Percentiles rank a stretch among this genome's conserved stretches.
phyloP scores from a whole-genome alignment of 768 basidiomycete species.

The Filobasidium floriforme region DNA sequence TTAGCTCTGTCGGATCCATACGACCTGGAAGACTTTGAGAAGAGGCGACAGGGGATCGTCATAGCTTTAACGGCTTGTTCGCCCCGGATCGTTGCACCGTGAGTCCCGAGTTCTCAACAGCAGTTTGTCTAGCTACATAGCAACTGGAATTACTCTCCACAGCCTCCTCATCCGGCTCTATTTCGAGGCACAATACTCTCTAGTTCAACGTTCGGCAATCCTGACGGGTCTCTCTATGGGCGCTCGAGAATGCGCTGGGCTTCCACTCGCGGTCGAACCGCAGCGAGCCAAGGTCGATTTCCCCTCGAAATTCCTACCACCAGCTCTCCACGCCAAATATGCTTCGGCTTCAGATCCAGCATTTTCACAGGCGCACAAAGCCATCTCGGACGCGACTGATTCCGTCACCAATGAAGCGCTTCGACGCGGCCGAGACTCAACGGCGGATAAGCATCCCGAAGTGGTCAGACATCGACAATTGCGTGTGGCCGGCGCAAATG shows the following conservation, averaged over 20 bases:
- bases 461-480: slow-evolving; percentile 58
- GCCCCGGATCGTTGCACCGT: slow-evolving; percentile 75
- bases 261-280: slow-evolving; percentile 45
- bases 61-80: slow-evolving; percentile 72
- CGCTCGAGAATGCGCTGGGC: slow-evolving; percentile 67
- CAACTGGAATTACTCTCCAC: slow-evolving; percentile 7
- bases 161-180: slow-evolving; percentile 84
- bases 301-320: slow-evolving; percentile 73
- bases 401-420: slow-evolving; percentile 1
- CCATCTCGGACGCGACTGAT: background rate
- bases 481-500: slow-evolving; percentile 49
- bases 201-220: slow-evolving; percentile 72
- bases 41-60: slow-evolving; percentile 65
- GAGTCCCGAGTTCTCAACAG: slow-evolving; percentile 43
- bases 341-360: slow-evolving; percentile 46
- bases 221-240: slow-evolving; percentile 79
- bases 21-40: slow-evolving; percentile 70
- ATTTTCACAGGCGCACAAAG: slow-evolving; percentile 1
- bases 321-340: slow-evolving; percentile 63
- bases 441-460: background rate
- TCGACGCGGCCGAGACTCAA: background rate
- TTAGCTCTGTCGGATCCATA: slow-evolving; percentile 73
- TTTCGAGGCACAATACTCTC: slow-evolving; percentile 87
- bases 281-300: slow-evolving; percentile 50
- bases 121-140: background rate